phyloP scores from a whole-genome alignment of 2,329 filamentous ascomycete genomes.

The Coniochaeta ligniaria region DNA sequence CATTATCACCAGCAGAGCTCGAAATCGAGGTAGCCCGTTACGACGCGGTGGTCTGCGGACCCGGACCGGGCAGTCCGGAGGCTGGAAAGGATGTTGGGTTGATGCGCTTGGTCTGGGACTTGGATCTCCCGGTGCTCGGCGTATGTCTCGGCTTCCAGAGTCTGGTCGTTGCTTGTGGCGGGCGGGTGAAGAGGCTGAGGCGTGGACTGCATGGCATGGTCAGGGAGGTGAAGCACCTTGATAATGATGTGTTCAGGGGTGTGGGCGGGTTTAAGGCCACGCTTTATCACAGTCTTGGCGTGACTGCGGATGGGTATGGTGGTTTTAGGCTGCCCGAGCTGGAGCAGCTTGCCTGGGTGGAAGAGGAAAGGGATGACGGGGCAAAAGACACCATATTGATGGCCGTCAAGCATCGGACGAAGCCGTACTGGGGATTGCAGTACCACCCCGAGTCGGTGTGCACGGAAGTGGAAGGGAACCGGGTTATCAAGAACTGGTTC shows the following conservation, averaged over 20 bases:
- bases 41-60: slow-evolving; percentile 82
- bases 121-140: slow-evolving; percentile 72
- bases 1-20: slow-evolving; percentile 25
- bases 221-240: slow-evolving; percentile 52
- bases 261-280: slow-evolving; percentile 60
- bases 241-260: slow-evolving; percentile 57
- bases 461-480: slow-evolving; percentile 59
- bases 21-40: slow-evolving; percentile 51
- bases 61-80: slow-evolving; percentile 78
- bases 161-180: slow-evolving; percentile 62
- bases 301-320: slow-evolving; percentile 28
- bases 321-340: slow-evolving; percentile 33
- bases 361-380: slow-evolving; percentile 31
- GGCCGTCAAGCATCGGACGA: slow-evolving; percentile 59
- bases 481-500: slow-evolving; percentile 73
- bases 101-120: slow-evolving; percentile 68
- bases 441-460: slow-evolving; percentile 89
- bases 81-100: slow-evolving; percentile 72
- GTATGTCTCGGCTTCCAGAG: slow-evolving; percentile 90
- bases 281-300: slow-evolving; percentile 64
- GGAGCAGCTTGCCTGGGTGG: slow-evolving; percentile 57
- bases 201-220: slow-evolving; percentile 72
- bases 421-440: slow-evolving; percentile 81
- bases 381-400: slow-evolving; percentile 57
- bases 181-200: slow-evolving; percentile 56